Evolutionary conservation across 495 filamentous ascomycete genomes (phyloP).

Genomic region (Physcia stellaris): DNA sequence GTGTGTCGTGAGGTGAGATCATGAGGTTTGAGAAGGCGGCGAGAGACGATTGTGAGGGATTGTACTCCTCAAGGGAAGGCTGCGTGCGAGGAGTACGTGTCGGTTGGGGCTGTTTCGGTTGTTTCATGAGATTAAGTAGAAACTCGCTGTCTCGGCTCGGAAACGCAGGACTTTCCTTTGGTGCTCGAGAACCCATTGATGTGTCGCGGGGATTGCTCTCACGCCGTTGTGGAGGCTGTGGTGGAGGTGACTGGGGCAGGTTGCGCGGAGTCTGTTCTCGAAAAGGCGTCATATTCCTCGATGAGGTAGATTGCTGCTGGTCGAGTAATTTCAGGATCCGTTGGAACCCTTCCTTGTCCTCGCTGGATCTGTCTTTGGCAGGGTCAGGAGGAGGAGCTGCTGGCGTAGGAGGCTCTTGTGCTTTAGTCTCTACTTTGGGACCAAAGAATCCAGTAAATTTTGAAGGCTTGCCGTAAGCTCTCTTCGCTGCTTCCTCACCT

Average conservation of each 20-base stretch:
- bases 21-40: constrained; percentile 31
- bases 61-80: constrained; percentile 17
- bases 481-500: constrained; percentile 5
- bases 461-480: constrained; percentile 45
- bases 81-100: constrained; percentile 23
- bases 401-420: constrained; percentile 31
- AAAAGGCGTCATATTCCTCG: constrained; percentile 4
- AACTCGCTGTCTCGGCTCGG: constrained; percentile 34
- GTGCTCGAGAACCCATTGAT: constrained; percentile 17
- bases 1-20: constrained; percentile 30
- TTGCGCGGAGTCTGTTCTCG: constrained; percentile 13
- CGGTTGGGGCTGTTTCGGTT: constrained; percentile 35
- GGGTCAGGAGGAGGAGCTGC: constrained; percentile 18
- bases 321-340: constrained; percentile 74
- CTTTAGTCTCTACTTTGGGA: constrained; percentile 42
- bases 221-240: constrained; percentile 25
- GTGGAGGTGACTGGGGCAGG: constrained; percentile 12
- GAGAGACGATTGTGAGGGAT: constrained; percentile 25
- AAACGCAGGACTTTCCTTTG: constrained; percentile 17
- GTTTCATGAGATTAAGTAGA: constrained; percentile 40
- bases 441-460: constrained; percentile 77
- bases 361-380: constrained; percentile 36
- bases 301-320: constrained; percentile 19
- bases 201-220: constrained; percentile 24
- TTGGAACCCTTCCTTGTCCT: constrained; percentile 84